Percentiles rank a stretch among this genome's conserved stretches.
Conservation (phyloP, 108 stramenopile species). For the Nitzschia inconspicua region DNA sequence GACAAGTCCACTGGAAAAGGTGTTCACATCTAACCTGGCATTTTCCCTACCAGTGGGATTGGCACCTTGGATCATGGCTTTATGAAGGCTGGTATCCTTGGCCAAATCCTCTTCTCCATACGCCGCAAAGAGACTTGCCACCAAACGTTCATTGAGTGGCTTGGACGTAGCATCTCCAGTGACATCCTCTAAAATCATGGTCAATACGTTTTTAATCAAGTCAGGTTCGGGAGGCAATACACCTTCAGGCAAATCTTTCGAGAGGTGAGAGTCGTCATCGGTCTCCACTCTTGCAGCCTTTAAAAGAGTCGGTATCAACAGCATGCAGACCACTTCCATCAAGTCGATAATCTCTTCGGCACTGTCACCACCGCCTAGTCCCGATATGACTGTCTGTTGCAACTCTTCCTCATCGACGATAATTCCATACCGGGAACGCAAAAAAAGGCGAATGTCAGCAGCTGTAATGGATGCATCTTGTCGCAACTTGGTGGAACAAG, state of each 20-base stretch:
- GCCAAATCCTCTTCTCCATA: conserved; percentile 58
- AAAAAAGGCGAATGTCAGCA: conserved; percentile 42
- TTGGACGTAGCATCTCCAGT: conserved; percentile 16
- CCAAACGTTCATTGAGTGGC: conserved; percentile 27
- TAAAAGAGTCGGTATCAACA: conserved; percentile 51
- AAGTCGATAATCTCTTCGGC: conserved; percentile 41
- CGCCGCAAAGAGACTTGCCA: conserved; percentile 30
- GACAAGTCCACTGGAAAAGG: conserved; percentile 32
- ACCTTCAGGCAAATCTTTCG: neutral
- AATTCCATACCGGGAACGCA: conserved; percentile 56
- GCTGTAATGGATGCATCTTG: conserved; percentile 11
- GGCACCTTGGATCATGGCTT: conserved; percentile 47
- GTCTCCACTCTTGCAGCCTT: conserved; percentile 30
- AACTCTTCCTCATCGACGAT: conserved; percentile 44
- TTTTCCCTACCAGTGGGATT: too few relatives aligned
- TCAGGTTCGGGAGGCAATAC: conserved; percentile 22
- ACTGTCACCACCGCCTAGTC: conserved; percentile 33
- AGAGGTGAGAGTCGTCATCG: neutral
- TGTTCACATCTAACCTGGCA: conserved; percentile 25
- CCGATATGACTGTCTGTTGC: conserved; percentile 26
- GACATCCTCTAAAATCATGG: conserved; percentile 52
- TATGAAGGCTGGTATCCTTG: conserved; percentile 34
- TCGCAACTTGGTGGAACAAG: neutral
- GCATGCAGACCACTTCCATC: conserved; percentile 41
- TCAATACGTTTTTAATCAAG: conserved; percentile 30